Conservation (phyloP, 1,139 yeast genomes). For the Suhomyces coccinellae region DNA sequence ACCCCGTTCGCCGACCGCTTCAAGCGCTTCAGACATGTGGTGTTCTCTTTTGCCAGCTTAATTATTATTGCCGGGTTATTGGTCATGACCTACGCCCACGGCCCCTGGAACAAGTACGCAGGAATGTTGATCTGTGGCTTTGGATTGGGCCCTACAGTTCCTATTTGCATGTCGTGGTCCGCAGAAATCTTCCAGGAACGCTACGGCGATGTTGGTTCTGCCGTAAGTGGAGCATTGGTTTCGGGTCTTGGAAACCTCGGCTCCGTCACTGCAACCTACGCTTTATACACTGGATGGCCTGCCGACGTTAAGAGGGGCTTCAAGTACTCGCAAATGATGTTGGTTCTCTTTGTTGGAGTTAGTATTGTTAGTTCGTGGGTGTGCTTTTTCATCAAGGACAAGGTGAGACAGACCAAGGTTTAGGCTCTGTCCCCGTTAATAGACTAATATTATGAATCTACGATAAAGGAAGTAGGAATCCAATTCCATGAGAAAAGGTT, state of each 20-base stretch:
- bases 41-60: constrained; percentile 60
- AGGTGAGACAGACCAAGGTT: constrained; percentile 16
- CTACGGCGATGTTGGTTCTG: constrained; percentile 84
- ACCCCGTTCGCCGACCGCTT: constrained; percentile 80
- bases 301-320: constrained; percentile 63
- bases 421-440: too few relatives aligned
- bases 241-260: constrained; percentile 88
- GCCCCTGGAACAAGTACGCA: constrained; percentile 74
- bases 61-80: constrained; percentile 74
- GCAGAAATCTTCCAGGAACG: constrained; percentile 71
- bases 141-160: constrained; percentile 90
- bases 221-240: constrained; percentile 79
- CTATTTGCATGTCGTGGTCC: constrained; percentile 84
- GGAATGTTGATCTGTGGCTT: constrained; percentile 81
- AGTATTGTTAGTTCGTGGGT: constrained; percentile 55
- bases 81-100: constrained; percentile 73
- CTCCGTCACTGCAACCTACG: constrained; percentile 81
- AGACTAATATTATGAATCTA: too few relatives aligned
- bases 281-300: constrained; percentile 86
- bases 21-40: constrained; percentile 55
- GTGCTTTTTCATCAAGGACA: constrained; percentile 32
- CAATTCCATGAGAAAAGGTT: too few relatives aligned
- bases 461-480: too few relatives aligned
- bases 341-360: constrained; percentile 72
- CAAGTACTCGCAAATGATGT: constrained; percentile 78